Base-by-base conservation (phyloP, 2,329 filamentous ascomycete genomes). In the Trichoderma hamatum region DNA sequence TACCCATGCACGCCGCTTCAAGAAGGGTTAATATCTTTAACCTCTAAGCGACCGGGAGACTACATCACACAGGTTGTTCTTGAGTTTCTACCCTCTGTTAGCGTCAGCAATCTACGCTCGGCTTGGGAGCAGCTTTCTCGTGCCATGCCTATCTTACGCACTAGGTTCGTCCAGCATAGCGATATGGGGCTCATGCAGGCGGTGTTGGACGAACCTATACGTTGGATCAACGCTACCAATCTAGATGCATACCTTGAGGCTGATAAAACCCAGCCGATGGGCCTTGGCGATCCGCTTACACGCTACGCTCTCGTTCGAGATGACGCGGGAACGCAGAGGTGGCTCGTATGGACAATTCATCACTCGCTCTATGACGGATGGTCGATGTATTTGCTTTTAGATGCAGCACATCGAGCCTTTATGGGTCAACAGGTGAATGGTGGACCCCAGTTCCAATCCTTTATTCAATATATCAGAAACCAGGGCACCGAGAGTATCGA, bases 301-400 rank as follows among this genome's bases (percentile, higher is more conserved):
- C 78, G 82, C 7, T 83, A 80, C 66, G 81, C 78, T 5, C 74
- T 84, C 11, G 72, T 83, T 6, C 62, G 72, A 2, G 74, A 78
- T 26, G 73, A 75, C 5, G 69, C 46, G 75, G 73, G 63, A 69
- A 75, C 11, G 74, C 81, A 68, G 80, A 84, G 69, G 78, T 85
- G 28, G 75, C 82, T 71, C 82, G 81, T 69, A 6, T 69, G 59
- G 32, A 64, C 59, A 0, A 80, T 84, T 74, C 84, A 86, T 69
- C 84, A 86, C 68, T 82, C 81, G 7, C 74, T 86, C 0, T 87
- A 86, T 67, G 85, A 87, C 60, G 84, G 67, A 10, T 65, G 67
- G 67, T 64, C 83, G 14, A 84, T 84, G 81, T 81, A 80, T 2
- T 80, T 83, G 77, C 79, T 80, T 5, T 71, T 83, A 2, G 72